phyloP scores from a whole-genome alignment of 352 stramenopile genomes.

The Aphanomyces invadans region DNA sequence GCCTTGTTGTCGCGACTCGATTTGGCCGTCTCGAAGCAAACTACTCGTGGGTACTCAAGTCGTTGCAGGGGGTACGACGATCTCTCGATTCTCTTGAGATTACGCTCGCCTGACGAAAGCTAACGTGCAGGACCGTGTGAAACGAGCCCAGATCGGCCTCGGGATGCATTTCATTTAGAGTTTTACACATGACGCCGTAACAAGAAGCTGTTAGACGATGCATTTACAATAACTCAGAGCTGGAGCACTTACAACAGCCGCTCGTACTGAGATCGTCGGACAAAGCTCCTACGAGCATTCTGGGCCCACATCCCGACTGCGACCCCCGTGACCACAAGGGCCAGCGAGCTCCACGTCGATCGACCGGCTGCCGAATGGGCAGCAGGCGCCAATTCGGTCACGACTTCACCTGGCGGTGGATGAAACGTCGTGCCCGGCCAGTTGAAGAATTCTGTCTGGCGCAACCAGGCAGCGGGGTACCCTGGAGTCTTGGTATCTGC shows the following conservation, averaged over 20 bases:
- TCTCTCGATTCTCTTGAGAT: constrained; percentile 3
- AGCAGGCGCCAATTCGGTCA: neutral
- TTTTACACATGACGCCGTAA: too few relatives aligned
- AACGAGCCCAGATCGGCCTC: constrained; percentile 75
- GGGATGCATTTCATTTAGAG: constrained; percentile 62
- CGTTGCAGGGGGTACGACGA: constrained; percentile 56
- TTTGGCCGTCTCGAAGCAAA: constrained; percentile 86
- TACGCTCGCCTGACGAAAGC: neutral
- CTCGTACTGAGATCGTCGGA: neutral
- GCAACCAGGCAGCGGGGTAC: constrained; percentile 13
- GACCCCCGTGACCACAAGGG: neutral
- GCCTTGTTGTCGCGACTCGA: constrained; percentile 78
- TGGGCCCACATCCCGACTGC: neutral
- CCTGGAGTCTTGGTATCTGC: neutral
- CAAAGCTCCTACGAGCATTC: neutral
- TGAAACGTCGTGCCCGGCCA: constrained; percentile 17
- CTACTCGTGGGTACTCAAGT: constrained; percentile 87
- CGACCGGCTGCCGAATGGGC: neutral
- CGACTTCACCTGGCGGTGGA: neutral
- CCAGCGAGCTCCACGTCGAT: neutral
- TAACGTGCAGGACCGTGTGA: constrained; percentile 65
- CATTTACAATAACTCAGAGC: constrained; percentile 4
- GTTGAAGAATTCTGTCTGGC: neutral
- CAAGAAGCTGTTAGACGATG: constrained; percentile 41
- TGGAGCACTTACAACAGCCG: neutral